Base-by-base conservation (phyloP, 306 rosid species). In the Calophaca sinica region DNA sequence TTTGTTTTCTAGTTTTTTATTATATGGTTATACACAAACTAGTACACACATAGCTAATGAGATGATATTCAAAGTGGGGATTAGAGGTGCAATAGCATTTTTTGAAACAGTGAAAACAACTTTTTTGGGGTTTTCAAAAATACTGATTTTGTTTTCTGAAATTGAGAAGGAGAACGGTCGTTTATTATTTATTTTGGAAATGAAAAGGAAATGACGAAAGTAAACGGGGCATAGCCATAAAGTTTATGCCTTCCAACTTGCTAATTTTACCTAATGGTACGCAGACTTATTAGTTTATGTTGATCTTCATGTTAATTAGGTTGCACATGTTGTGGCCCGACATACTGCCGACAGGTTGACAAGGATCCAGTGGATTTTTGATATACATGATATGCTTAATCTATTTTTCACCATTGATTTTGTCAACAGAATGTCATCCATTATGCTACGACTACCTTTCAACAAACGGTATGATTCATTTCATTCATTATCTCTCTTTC, bases 271-370 rank as follows among this genome's bases (percentile, higher is more conserved):
- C 51, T 3, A 60, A 14, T 26, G 45, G 31, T 78, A 71, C 38
- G 54, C 9, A 33, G 9, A 50, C 8, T 8, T 50, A 6, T 74
- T 0, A 20, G n/a, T 62, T 64, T 45, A 79, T 79, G 31, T 29
- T 28, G 41, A 2, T 77, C 28, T 77, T 58, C 54, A 58, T 75
- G 79, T 70, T 82, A 32, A 57, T 8, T 84, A 94, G 98, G 91
- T 94, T 78, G 98, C 82, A 39, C 98, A 91, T 85, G 94, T 84
- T 15, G 93, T 91, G 81, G 97, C 96, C 62, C 87, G 97, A 66
- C 98, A 91, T 72, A 2, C 83, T 44, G 98, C 97, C 8, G 96
- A 91, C 80, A 81, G 85, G 42, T 72, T 91, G 32, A 89, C 96
- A 6, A 91, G 87, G 86, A 89, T 83, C 63, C 45, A 88, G 62